These are phyloP conservation scores for Spathaspora boniae DNA, from an alignment of 805 yeast species.

Conservation along the genomic window DNA sequence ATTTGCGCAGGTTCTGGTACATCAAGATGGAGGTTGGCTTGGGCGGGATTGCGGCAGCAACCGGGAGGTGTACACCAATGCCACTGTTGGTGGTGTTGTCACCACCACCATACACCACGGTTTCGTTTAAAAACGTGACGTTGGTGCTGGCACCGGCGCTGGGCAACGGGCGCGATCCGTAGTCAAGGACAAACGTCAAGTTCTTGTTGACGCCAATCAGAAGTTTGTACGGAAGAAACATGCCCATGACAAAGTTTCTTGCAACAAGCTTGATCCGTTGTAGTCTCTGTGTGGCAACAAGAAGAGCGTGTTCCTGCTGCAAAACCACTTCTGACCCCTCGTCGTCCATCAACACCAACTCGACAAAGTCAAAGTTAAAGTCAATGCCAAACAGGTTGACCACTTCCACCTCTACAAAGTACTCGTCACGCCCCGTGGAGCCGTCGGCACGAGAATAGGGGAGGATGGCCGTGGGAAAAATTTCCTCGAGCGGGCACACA, in stretches of 20 bases:
- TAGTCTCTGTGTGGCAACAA: conserved; percentile 3
- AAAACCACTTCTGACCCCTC: conserved; percentile 7
- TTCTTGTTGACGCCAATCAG: conserved; percentile 7
- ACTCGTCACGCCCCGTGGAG: conserved; percentile 24
- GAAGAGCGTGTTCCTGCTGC: conserved; percentile 7
- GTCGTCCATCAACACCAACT: conserved; percentile 15
- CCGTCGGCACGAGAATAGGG: conserved; percentile 35
- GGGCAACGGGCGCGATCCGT: conserved; percentile 1
- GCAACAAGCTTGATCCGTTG: conserved; percentile 10
- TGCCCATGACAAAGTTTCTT: conserved; percentile 12
- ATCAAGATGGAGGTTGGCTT: conserved; percentile 6
- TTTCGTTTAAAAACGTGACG: conserved; percentile 6
- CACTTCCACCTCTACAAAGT: conserved; percentile 33
- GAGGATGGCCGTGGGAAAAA: conserved; percentile 33
- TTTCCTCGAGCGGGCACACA: conserved; percentile 22
- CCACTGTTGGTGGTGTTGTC: conserved; percentile 1
- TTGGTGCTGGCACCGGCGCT: conserved; percentile 4
- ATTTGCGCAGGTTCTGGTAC: conserved; percentile 17
- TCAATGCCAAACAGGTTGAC: conserved; percentile 25
- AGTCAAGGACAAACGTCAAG: conserved; percentile 4
- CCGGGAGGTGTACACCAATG: no score
- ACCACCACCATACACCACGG: no score
- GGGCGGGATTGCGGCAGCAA: background rate
- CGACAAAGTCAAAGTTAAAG: conserved; percentile 19
- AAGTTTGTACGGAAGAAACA: conserved; percentile 7